Percentiles rank a stretch among this genome's conserved stretches.
phyloP scores from a whole-genome alignment of 495 filamentous ascomycete genomes.

The Cryomyces minteri region DNA sequence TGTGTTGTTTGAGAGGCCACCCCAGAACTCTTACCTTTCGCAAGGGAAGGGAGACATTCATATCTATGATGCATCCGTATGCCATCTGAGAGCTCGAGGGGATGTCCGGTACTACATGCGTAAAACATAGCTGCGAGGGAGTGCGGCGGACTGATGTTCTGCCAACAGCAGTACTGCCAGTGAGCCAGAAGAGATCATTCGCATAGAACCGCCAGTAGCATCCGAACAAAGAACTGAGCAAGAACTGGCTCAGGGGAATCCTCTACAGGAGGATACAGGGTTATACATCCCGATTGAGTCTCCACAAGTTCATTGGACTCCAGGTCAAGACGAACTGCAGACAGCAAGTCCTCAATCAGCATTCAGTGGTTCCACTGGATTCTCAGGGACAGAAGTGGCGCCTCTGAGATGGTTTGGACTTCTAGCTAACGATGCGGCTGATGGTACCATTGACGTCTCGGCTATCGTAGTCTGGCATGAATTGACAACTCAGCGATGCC shows the following conservation, averaged over 20 bases:
- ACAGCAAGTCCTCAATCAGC: conserved; percentile 5
- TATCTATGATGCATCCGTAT: too few species aligned
- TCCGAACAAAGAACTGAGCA: neutral
- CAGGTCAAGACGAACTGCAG: neutral
- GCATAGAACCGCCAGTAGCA: neutral
- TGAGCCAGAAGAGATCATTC: neutral
- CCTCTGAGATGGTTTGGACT: conserved; percentile 9
- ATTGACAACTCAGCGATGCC: too few species aligned
- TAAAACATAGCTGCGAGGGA: too few species aligned
- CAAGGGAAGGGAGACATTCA: too few species aligned
- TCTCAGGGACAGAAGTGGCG: conserved; percentile 5
- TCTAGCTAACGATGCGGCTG: conserved; percentile 5
- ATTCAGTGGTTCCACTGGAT: conserved; percentile 4
- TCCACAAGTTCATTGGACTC: neutral
- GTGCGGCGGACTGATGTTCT: neutral
- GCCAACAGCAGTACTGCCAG: neutral
- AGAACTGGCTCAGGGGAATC: neutral
- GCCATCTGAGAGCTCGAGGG: too few species aligned
- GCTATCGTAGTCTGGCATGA: too few species aligned
- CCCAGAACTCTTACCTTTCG: too few species aligned
- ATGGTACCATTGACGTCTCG: neutral
- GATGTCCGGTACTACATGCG: too few species aligned
- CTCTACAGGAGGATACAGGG: neutral
- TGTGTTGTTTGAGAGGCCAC: too few species aligned
- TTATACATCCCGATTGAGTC: neutral